phyloP scores from a whole-genome alignment of 2,329 filamentous ascomycete genomes.

The Harringtonia aguacate region DNA sequence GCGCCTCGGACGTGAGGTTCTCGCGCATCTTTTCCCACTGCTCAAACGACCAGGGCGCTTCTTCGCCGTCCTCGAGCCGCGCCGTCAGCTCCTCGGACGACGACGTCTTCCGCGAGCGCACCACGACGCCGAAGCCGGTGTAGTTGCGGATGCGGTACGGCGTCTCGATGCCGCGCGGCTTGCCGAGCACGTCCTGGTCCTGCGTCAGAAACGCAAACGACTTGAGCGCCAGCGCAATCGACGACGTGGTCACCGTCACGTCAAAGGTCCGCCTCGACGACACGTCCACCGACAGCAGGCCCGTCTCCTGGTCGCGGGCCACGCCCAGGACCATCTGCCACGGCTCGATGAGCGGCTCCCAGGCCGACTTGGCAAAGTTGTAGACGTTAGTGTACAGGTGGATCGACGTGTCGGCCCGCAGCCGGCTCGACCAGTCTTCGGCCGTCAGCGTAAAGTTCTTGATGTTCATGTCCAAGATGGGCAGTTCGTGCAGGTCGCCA shows the following conservation, averaged over 20 bases:
- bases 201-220: conserved; percentile 82
- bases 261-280: conserved; percentile 87
- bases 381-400: conserved; percentile 95
- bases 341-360: conserved; percentile 93
- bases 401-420: conserved; percentile 82
- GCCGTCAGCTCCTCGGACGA: conserved; percentile 62
- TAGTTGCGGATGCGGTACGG: conserved; percentile 93
- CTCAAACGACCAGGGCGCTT: conserved; percentile 92
- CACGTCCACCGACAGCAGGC: conserved; percentile 71
- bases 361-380: conserved; percentile 97
- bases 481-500: conserved; percentile 89
- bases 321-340: conserved; percentile 93
- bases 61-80: conserved; percentile 77
- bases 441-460: conserved; percentile 80
- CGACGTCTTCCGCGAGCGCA: conserved; percentile 64
- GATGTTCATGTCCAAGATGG: conserved; percentile 85
- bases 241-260: conserved; percentile 83
- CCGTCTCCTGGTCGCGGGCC: conserved; percentile 63
- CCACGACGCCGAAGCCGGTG: conserved; percentile 80
- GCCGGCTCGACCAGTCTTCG: conserved; percentile 79
- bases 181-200: conserved; percentile 85
- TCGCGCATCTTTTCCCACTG: conserved; percentile 95
- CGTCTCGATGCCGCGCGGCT: conserved; percentile 81
- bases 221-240: conserved; percentile 86
- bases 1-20: conserved; percentile 74